Evolutionary conservation across 495 filamentous ascomycete species (phyloP).

Genomic region (Aspergillus bridgeri): DNA sequence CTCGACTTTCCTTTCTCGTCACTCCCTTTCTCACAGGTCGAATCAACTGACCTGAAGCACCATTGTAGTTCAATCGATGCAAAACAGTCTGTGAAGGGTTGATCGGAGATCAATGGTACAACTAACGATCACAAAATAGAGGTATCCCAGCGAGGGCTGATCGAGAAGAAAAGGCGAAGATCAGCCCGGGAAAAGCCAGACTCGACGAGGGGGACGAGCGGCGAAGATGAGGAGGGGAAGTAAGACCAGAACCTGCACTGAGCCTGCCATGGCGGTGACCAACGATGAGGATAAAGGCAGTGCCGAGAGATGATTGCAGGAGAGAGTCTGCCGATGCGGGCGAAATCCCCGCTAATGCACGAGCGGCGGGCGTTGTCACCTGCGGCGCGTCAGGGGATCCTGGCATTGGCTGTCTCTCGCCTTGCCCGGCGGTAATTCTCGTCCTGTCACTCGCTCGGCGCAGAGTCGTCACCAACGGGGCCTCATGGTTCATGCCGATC

Average conservation of each 20-base stretch:
- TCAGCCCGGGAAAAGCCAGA: constrained; percentile 1
- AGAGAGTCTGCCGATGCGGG: neutral
- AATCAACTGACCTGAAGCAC: neutral
- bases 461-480: constrained; percentile 1
- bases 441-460: constrained; percentile 8
- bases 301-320: neutral
- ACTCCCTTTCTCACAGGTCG: neutral
- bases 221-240: neutral
- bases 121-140: neutral
- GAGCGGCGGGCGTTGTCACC: constrained; percentile 13
- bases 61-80: neutral
- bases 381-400: neutral
- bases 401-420: neutral
- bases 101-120: neutral
- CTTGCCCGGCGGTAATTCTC: constrained; percentile 9
- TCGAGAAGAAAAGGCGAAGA: neutral
- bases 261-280: neutral
- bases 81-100: neutral
- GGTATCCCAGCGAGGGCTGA: neutral
- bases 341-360: constrained; percentile 9
- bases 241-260: neutral
- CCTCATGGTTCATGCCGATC: neutral
- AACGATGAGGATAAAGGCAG: neutral
- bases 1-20: neutral
- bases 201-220: neutral